phyloP scores from a whole-genome alignment of 2,329 filamentous ascomycete species.

The Drechmeria coniospora region DNA sequence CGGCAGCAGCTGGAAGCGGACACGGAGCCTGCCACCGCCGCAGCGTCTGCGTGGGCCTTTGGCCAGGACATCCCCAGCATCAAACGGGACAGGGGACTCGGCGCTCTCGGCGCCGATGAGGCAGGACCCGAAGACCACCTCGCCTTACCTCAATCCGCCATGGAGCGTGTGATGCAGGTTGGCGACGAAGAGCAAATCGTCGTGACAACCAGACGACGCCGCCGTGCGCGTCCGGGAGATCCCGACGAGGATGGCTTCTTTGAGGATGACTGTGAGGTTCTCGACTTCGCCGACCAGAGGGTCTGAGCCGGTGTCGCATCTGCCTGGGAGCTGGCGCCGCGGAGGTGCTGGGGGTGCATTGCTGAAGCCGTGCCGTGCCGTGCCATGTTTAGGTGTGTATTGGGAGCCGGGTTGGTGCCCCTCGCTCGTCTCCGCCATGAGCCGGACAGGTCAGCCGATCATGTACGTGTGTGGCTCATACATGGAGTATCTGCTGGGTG shows the following conservation, averaged over 20 bases:
- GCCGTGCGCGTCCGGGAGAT: slow-evolving; percentile 30
- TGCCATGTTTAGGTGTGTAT: too few species aligned
- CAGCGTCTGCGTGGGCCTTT: slow-evolving; percentile 37
- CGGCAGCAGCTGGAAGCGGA: slow-evolving; percentile 1
- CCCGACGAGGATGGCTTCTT: slow-evolving; percentile 65
- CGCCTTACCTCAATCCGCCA: slow-evolving; percentile 45
- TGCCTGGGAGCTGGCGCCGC: too few species aligned
- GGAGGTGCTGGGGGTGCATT: neutral
- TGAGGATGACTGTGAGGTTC: slow-evolving; percentile 81
- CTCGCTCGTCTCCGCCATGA: neutral
- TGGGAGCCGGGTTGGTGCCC: too few species aligned
- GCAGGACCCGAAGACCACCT: slow-evolving; percentile 37
- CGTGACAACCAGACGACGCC: slow-evolving; percentile 61
- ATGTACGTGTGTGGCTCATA: neutral
- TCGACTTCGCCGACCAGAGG: slow-evolving; percentile 68
- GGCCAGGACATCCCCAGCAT: slow-evolving; percentile 36
- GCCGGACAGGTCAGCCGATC: neutral
- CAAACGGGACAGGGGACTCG: slow-evolving; percentile 37
- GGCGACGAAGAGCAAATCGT: slow-evolving; percentile 63
- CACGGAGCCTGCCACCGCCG: slow-evolving; percentile 2
- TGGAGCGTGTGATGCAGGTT: slow-evolving; percentile 46
- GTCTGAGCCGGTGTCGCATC: slow-evolving; percentile 25
- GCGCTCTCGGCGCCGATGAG: slow-evolving; percentile 33
- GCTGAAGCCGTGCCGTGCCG: neutral
- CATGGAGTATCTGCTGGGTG: slow-evolving; percentile 1